Base-by-base conservation (phyloP, 176 grass and related monocot species). In the Ensete ventricosum region DNA sequence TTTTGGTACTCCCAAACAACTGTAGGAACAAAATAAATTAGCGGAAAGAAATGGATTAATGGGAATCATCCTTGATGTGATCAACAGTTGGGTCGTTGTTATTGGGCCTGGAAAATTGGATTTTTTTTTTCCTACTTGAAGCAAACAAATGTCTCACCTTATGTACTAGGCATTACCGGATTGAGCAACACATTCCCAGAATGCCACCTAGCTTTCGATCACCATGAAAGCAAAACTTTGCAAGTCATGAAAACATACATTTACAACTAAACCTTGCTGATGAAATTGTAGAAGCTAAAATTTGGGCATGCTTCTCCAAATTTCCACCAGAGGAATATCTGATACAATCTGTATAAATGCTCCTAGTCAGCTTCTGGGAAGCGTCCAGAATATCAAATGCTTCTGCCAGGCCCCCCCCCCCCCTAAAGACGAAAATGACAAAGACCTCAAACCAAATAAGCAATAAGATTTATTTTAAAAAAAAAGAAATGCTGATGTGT, bases 161-260 rank as follows among this genome's bases (percentile, higher is more conserved):
- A 43, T 43, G 34, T 43, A 43, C 48, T 49, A 13, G 11, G 25
- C 48, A 69, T 2, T 1, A 50, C 0, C 10, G 67, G 4, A 13
- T 50, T 6, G 34, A 43, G 34, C 34, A 43, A 7, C 9, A 27
- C 16, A 69, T 34, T 50, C 34, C 67, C 23, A 23, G 9, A 50
- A 34, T 13, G 25, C 10, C 11, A n/a, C 20, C 67, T 19, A 52
- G 63, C 63, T 65, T 65, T 60, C 63, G 7, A n/a, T 64, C 50
- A 34, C 29, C 67, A 9, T 20, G 43, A 70, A 48, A 50, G 67
- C 67, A 69, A 19, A 50, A 69, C 67, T 50, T 70, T 69, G 65
- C 43, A 70, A 51, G 21, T 50, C 11, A 3, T 14, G 3, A 19
- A 70, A 20, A 70, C 16, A 67, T 70, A 70, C 14, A 48, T 43